Conservation (phyloP, 495 filamentous ascomycete species). For the Filosporella fistucella region DNA sequence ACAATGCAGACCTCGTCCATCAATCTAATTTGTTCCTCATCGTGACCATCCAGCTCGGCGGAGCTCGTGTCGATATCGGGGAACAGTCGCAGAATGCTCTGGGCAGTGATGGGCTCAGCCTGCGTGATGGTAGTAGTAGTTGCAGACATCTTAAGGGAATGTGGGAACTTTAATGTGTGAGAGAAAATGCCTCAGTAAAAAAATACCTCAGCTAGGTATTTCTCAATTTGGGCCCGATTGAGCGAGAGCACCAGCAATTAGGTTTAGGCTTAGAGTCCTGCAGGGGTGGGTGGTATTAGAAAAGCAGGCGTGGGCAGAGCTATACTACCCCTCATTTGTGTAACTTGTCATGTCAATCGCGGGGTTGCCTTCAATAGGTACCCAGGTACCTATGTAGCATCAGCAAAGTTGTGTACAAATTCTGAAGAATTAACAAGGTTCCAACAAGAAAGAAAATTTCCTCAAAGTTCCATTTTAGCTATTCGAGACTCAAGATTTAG, state of each 20-base stretch:
- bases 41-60: constrained; percentile 75
- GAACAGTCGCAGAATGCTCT: constrained; percentile 84
- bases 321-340: too few relatives aligned
- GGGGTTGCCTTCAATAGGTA: too few relatives aligned
- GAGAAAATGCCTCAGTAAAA: constrained; percentile 12
- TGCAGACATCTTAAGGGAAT: constrained; percentile 15
- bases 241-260: neutral
- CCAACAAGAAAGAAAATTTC: too few relatives aligned
- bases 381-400: too few relatives aligned
- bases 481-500: too few relatives aligned
- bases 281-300: too few relatives aligned
- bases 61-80: constrained; percentile 93
- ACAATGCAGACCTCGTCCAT: constrained; percentile 99
- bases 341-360: neutral
- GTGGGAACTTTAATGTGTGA: neutral
- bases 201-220: constrained; percentile 21
- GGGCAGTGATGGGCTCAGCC: constrained; percentile 64
- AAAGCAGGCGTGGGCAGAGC: too few relatives aligned
- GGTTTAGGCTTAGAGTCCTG: neutral
- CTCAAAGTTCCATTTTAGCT: too few relatives aligned
- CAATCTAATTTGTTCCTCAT: constrained; percentile 93
- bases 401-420: too few relatives aligned
- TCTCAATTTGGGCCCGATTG: constrained; percentile 7
- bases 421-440: too few relatives aligned
- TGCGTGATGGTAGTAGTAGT: constrained; percentile 36